Evolutionary conservation across 192 early-diverging fungal genomes (phyloP), one percentile per base, ranked within the genome.

Genomic region (Funneliformis mosseae): DNA sequence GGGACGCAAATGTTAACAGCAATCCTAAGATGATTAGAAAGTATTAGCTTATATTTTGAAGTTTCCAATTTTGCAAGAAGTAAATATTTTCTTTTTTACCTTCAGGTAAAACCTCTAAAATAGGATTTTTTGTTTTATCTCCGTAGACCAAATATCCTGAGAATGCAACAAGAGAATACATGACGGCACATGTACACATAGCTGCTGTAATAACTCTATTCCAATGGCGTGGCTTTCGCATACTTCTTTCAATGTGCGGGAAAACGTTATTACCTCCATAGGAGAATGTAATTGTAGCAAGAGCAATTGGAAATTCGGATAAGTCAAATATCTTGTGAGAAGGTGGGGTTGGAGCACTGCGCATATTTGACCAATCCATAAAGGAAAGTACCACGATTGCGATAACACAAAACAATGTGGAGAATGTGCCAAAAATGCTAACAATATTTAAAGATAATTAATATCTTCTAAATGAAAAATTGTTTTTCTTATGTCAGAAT

Each of bases 221-320:
- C 85, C 94, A 97, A 74, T 92, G 79, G 12, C 82, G 45, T 11
- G 93, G 93, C 38, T 90, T 87, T 62, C 85, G 84, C 95, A 97
- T 94, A 59, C 92, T 90, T n/a, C 87, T 89, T 80, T 97, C 94
- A 60, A 97, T 92, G 69, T 95, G 92, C 38, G 95, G 92, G 83
- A 95, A 96, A 11, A 94, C 91, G 8, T 90, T 93, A 69, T 94
- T 94, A 60, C 94, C 94, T n/a, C 92, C 89, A 77, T 91, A 97
- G 81, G 91, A 92, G 84, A 97, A 95, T 18, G 90, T 91, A 80
- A 97, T 92, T 1, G 93, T 93, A 2, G 93, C 93, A 8, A 97
- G 77, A 0, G 94, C 92, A 8, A 90, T 89, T 28, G 94, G 94
- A 66, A 97, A 88, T 73, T 90, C 90, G n/a, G 86, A 83, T 68